phyloP scores from a whole-genome alignment of 495 filamentous ascomycete genomes.

The Hyaloscypha bicolor region DNA sequence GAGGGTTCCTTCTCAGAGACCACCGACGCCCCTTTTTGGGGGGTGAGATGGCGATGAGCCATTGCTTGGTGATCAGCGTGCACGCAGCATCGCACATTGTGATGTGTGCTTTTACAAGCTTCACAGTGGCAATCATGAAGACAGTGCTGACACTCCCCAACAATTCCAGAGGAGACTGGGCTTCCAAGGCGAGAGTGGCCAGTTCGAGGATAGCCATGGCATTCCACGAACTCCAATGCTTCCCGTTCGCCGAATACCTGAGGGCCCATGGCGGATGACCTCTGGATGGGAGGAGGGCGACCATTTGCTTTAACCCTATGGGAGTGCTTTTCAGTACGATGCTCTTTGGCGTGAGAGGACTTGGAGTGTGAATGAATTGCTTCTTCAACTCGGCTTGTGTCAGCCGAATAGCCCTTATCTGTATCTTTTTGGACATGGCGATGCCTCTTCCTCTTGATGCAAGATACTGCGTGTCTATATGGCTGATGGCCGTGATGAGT shows the following conservation, averaged over 20 bases:
- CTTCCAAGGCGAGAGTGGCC: slow-evolving; percentile 23
- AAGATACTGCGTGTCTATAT: slow-evolving; percentile 36
- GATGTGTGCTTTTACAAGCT: slow-evolving; percentile 26
- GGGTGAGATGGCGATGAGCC: slow-evolving; percentile 24
- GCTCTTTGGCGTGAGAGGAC: background rate
- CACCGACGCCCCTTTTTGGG: background rate
- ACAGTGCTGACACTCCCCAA: slow-evolving; percentile 31
- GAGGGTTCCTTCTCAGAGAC: background rate
- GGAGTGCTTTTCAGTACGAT: background rate
- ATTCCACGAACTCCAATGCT: slow-evolving; percentile 24
- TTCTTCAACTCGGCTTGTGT: slow-evolving; percentile 27
- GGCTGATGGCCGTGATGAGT: slow-evolving; percentile 38
- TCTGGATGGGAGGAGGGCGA: background rate
- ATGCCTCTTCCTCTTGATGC: slow-evolving; percentile 12
- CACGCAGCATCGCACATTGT: slow-evolving; percentile 29
- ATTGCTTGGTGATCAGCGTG: slow-evolving; percentile 25
- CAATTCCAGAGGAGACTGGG: slow-evolving; percentile 14
- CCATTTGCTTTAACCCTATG: background rate
- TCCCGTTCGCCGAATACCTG: background rate
- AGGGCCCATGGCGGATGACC: background rate
- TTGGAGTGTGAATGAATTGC: background rate
- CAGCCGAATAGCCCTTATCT: slow-evolving; percentile 26
- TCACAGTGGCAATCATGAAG: slow-evolving; percentile 28
- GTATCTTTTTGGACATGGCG: slow-evolving; percentile 28
- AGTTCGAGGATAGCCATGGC: slow-evolving; percentile 30